Evolutionary conservation across 768 basidiomycete genomes (phyloP), one percentile per base, ranked within the genome.

Genomic region (Leccinum rimulosum): DNA sequence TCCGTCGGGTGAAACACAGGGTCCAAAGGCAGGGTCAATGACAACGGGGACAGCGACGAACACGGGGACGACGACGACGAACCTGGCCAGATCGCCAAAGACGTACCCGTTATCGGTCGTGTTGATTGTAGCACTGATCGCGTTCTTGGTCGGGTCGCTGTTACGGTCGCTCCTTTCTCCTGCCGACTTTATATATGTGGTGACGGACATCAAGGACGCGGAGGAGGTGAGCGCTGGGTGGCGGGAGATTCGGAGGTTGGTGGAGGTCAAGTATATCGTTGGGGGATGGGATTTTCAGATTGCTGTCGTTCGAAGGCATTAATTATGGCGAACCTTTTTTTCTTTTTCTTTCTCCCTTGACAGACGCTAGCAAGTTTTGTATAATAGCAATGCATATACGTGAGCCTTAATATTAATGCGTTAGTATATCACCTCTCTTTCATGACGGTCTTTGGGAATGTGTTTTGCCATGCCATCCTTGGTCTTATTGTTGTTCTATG

Each of bases 261-360:
- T 94, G 33, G 91, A 95, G 74, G 77, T 93, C 64, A 91, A 91
- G 77, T 88, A 89, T 66, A 76, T 93, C 55, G 77, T 85, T 15
- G 88, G 90, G 27, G 89, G 92, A 50, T 93, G 92, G 90, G 93
- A 94, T 72, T 83, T 95, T 59, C 88, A 93, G 77, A 79, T 95
- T 56, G 93, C 93, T 14, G 84, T 89, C 31, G 91, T 94, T 40
- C 80, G 90, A 59, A 79, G 91, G 59, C 87, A 89, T 68, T 88
- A 60, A 71, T 28, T 19, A 45, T 45, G 19, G 43, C 40, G 40
- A 43, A 19, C 40, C 8, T 45, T 19, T 43, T 15, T 15, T 15
- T 10, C 19, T 10, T 12, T 55, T 35, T 47, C 28, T 43, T 25
- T 33, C 31, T 30, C 36, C 2, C 4, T 14, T 56, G 30, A 56